Base-by-base conservation (phyloP, 495 filamentous ascomycete genomes). In the Podospora pseudocomata region DNA sequence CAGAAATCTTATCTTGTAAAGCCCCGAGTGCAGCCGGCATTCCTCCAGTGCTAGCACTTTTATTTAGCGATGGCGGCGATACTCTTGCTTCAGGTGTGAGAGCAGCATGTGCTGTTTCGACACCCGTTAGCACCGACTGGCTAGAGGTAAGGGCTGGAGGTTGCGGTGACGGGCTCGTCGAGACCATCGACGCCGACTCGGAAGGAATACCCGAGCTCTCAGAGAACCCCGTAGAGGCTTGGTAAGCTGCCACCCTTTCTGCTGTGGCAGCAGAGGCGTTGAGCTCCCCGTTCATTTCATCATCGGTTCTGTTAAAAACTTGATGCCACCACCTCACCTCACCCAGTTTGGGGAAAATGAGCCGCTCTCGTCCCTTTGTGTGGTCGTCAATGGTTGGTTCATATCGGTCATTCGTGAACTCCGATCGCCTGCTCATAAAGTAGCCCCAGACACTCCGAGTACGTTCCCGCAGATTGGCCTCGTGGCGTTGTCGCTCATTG, bases 371-470 rank as follows among this genome's bases (percentile, higher is more conserved):
- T 15, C 89, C 93, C 49, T 89, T 87, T 65, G 89, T 84, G 58
- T 85, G 79, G 67, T 97, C 93, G 68, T 98, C 91, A 49, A 96
- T 84, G 0, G 82, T 84, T 1, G 88, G 76, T 66, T 94, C 91
- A 74, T 96, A 99, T 11, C 90, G 82, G 0, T 84, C 82, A 73
- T 97, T 98, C 13, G 86, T 81, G 76, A 97, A 99, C 75, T 95
- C 90, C 20, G 86, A 82, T 34, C 85, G 86, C 2, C 92, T 84
- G 15, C 89, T 85, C 20, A 97, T 81, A 80, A 99, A 98, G 78
- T 98, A 97, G 67, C 92, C 89, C 95, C 96, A 99, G 2, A 97
- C 96, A 67, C 91, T 94, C 23, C 90, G 81, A n/a, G 93, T 96
- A 23, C 87, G 86, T 67, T 91, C 87, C 32, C 83, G 82, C 0